Evolutionary conservation across 1,284 basidiomycete genomes (phyloP), one percentile per base, ranked within the genome.

Genomic region (Ustilago trichophora): DNA sequence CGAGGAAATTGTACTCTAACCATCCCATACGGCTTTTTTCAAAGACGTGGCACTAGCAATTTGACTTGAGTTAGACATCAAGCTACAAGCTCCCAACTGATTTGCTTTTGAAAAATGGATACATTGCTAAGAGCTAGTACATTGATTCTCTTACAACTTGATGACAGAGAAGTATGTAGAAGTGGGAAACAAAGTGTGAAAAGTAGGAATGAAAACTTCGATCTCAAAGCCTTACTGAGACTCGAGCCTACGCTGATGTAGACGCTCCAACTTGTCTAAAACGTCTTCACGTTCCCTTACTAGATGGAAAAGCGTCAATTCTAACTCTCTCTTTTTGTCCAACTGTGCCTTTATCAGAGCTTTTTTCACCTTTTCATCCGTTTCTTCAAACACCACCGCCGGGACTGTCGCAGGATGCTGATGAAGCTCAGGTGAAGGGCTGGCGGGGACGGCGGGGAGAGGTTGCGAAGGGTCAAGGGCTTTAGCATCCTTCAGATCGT

Each of bases 1-100:
- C 31, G 68, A 71, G 21, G 72, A 74, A 22, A 71, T 74, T 31
- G 72, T 70, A 5, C 38, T 73, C 33, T 58, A 29, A 31, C 6
- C 7, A 29, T n/a, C n/a, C n/a, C n/a, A n/a, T n/a, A n/a, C n/a
- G n/a, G n/a, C n/a, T n/a, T n/a, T n/a, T n/a, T n/a, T n/a, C n/a
- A n/a, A n/a, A n/a, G n/a, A n/a, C n/a, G n/a, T n/a, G n/a, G n/a
- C n/a, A n/a, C n/a, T n/a, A n/a, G n/a, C n/a, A n/a, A n/a, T n/a
- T n/a, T n/a, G n/a, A n/a, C n/a, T n/a, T n/a, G n/a, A n/a, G n/a
- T n/a, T n/a, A n/a, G n/a, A n/a, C n/a, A n/a, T n/a, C n/a, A n/a
- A n/a, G n/a, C n/a, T n/a, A n/a, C n/a, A n/a, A n/a, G n/a, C n/a
- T n/a, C n/a, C n/a, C n/a, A n/a, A n/a, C n/a, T n/a, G n/a, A n/a